These are phyloP conservation scores for Vitis vinifera DNA, from an alignment of 164 flowering plant species.

Conservation along the genomic window ASM3070453v1 NC_081811.1:22298501-22299000, in stretches of 20 bases:
- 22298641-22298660: background rate
- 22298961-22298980: conserved; percentile 11
- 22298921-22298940: conserved; percentile 8
- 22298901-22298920: background rate
- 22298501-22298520: no score
- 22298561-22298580: no score
- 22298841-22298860: background rate
- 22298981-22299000: background rate
- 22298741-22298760: background rate
- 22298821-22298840: background rate
- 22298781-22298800: background rate
- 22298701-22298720: conserved; percentile 6
- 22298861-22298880: background rate
- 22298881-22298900: conserved; percentile 4
- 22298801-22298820: background rate
- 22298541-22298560: no score
- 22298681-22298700: background rate
- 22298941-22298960: conserved; percentile 8
- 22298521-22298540: no score
- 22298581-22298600: no score
- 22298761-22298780: conserved; percentile 7
- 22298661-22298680: conserved; percentile 7
- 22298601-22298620: no score
- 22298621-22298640: no score
- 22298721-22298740: conserved; percentile 3